Percentiles rank a stretch among this genome's conserved stretches.
Evolutionary conservation across 2,329 filamentous ascomycete genomes (phyloP).

Genomic region (Colletotrichum acutatum): DNA sequence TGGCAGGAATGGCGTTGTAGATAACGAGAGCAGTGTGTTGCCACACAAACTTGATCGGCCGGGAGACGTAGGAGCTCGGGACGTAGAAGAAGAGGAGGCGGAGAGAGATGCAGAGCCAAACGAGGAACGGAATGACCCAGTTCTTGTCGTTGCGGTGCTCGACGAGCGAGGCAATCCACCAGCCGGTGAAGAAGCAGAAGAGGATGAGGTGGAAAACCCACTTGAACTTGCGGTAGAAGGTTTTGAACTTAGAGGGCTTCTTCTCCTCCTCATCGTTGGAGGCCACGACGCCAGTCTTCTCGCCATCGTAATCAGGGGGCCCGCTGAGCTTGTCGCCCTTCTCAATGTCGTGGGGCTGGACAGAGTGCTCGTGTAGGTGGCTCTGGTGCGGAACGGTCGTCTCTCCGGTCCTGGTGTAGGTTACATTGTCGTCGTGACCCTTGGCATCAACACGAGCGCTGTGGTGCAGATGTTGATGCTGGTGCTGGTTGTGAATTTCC

Average conservation of each 20-base stretch:
- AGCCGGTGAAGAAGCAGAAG: slow-evolving; percentile 61
- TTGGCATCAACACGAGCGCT: slow-evolving; percentile 46
- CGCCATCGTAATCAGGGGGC: slow-evolving; percentile 52
- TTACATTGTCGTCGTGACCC: slow-evolving; percentile 54
- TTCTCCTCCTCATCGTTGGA: slow-evolving; percentile 41
- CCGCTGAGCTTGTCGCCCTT: slow-evolving; percentile 38
- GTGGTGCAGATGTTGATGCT: slow-evolving; percentile 56
- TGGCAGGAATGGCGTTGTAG: slow-evolving; percentile 73
- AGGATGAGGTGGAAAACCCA: slow-evolving; percentile 59
- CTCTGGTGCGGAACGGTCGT: slow-evolving; percentile 50
- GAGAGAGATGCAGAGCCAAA: slow-evolving; percentile 80
- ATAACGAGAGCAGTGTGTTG: slow-evolving; percentile 69
- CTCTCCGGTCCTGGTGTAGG: slow-evolving; percentile 56
- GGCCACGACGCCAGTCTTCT: slow-evolving; percentile 50
- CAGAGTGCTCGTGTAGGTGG: slow-evolving; percentile 44
- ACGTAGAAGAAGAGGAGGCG: slow-evolving; percentile 81
- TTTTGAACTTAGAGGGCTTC: slow-evolving; percentile 40
- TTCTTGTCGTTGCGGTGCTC: slow-evolving; percentile 78
- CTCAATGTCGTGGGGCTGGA: slow-evolving; percentile 38
- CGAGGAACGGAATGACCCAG: slow-evolving; percentile 86
- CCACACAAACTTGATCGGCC: slow-evolving; percentile 76
- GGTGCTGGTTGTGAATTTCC: slow-evolving; percentile 54
- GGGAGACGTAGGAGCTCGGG: slow-evolving; percentile 73
- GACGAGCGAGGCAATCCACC: slow-evolving; percentile 82
- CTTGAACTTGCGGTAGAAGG: slow-evolving; percentile 57